Conservation (phyloP, 2,329 filamentous ascomycete genomes). For the Aspergillus brasiliensis region DNA sequence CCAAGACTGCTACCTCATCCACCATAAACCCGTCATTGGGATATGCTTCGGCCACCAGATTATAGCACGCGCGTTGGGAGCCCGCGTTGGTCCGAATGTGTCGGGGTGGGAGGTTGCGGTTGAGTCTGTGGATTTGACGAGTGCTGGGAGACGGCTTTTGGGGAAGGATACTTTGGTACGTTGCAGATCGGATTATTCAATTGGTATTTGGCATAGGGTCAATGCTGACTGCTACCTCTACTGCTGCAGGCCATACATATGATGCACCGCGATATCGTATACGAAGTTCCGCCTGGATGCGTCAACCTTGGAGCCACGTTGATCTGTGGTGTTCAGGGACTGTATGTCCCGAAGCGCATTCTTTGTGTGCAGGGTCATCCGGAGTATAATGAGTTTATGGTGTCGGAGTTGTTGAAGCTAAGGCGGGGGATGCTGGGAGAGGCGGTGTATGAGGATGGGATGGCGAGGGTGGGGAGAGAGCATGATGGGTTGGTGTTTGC, state of each 20-base stretch:
- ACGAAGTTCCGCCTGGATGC: constrained; percentile 43
- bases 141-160: constrained; percentile 46
- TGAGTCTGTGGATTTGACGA: constrained; percentile 44
- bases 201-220: not conserved
- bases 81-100: constrained; percentile 42
- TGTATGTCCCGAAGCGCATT: constrained; percentile 44
- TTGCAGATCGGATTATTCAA: too few species aligned
- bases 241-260: constrained; percentile 40
- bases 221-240: not conserved
- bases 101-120: constrained; percentile 53
- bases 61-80: constrained; percentile 46
- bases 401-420: constrained; percentile 36
- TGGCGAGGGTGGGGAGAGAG: constrained; percentile 19
- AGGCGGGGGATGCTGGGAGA: constrained; percentile 27
- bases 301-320: constrained; percentile 47
- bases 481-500: constrained; percentile 28
- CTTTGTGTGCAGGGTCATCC: constrained; percentile 54
- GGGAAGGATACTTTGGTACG: constrained; percentile 29
- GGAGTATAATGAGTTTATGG: constrained; percentile 45
- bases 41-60: constrained; percentile 56
- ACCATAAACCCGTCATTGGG: constrained; percentile 42
- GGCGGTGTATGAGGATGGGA: constrained; percentile 23
- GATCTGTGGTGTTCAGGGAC: constrained; percentile 47
- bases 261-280: constrained; percentile 53
- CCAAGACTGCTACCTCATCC: constrained; percentile 21